Evolutionary conservation across 148 eudicot genomes (phyloP).

Genomic region (Rheum nobile): DNA sequence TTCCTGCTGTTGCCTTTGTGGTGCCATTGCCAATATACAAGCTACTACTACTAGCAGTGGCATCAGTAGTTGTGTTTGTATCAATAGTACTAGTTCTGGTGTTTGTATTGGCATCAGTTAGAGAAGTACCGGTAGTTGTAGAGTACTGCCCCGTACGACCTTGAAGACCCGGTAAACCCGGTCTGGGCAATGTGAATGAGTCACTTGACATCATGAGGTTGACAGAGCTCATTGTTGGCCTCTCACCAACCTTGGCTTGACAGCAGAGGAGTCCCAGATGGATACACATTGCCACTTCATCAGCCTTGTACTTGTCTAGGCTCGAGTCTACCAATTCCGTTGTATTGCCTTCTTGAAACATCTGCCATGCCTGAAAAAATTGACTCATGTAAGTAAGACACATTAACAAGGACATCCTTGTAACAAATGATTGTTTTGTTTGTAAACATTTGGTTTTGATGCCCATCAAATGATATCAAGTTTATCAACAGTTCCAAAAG

Average conservation of each 20-base stretch:
- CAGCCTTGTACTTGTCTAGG: conserved; percentile 25
- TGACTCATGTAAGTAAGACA: background rate
- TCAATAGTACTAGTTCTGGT: background rate
- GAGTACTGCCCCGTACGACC: conserved; percentile 52
- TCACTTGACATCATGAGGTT: conserved; percentile 62
- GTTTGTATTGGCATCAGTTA: conserved; percentile 22
- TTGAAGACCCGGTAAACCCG: conserved; percentile 64
- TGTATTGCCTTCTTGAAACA: conserved; percentile 41
- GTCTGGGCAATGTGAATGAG: conserved; percentile 51
- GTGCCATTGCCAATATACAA: conserved; percentile 17
- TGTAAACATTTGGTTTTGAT: background rate
- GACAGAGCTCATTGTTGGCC: conserved; percentile 70
- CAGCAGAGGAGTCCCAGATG: conserved; percentile 76
- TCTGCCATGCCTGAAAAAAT: conserved; percentile 53
- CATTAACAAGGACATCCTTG: background rate
- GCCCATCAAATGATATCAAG: background rate
- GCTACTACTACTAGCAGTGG: conserved; percentile 9
- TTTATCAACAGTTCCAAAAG: background rate
- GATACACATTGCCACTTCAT: conserved; percentile 66
- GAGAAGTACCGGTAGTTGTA: conserved; percentile 24
- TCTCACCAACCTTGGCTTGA: conserved; percentile 46
- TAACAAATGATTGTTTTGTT: background rate
- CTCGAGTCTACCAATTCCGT: conserved; percentile 44
- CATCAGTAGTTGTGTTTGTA: background rate
- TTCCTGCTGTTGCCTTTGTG: conserved; percentile 25